Percentiles rank a stretch among this genome's conserved stretches.
These are phyloP conservation scores for Secale cereale DNA, from an alignment of 176 grass and related monocot species.

Conservation along the genomic window DNA sequence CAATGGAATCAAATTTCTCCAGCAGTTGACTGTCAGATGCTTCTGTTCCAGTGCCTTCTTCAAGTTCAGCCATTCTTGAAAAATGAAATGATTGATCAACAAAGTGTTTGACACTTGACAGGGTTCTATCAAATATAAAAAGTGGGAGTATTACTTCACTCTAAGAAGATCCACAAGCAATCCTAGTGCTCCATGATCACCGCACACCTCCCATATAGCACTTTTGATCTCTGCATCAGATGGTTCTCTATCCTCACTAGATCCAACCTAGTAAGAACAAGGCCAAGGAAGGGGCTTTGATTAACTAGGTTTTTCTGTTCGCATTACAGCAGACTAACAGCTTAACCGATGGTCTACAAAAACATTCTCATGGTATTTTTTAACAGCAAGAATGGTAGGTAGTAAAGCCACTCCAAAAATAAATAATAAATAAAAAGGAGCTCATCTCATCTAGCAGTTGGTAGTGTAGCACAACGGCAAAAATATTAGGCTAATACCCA, in stretches of 20 bases:
- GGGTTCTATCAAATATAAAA: neutral
- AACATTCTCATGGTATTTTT: neutral
- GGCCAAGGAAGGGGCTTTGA: neutral
- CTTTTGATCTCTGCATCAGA: conserved; percentile 51
- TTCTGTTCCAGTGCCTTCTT: conserved; percentile 83
- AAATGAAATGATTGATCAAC: conserved; percentile 20
- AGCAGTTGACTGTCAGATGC: conserved; percentile 59
- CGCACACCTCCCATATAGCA: conserved; percentile 88
- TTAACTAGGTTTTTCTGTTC: too few species aligned
- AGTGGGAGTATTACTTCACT: conserved; percentile 69
- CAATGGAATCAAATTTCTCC: conserved; percentile 24
- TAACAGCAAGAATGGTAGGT: neutral
- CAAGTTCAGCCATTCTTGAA: conserved; percentile 80
- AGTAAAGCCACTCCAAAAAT: neutral
- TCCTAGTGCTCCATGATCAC: conserved; percentile 67
- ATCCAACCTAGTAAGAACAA: conserved; percentile 42
- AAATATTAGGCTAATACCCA: neutral
- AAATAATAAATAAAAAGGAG: neutral
- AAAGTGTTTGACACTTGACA: neutral
- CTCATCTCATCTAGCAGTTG: neutral
- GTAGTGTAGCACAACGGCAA: neutral
- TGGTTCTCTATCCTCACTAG: conserved; percentile 47
- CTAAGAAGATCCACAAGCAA: conserved; percentile 89
- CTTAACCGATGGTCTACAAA: neutral
- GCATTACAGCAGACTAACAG: conserved; percentile 1